Evolutionary conservation across 2,329 filamentous ascomycete species (phyloP), one percentile per base, ranked within the genome.

Genomic region (Colletotrichum karsti): DNA sequence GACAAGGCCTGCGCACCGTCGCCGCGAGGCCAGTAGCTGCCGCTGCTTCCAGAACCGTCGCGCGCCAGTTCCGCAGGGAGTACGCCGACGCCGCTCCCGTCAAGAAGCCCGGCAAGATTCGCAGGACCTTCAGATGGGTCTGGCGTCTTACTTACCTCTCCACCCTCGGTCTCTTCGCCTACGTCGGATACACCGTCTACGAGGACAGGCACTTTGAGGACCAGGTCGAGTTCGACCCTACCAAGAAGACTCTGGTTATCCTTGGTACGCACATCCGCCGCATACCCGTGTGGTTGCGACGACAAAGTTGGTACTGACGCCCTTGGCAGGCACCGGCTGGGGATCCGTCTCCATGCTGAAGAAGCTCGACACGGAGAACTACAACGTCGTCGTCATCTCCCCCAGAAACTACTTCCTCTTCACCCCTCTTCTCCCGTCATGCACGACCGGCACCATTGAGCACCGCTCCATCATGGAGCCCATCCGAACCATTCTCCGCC

Each of bases 381-480:
- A 98, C 90, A 98, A 99, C 81, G 95, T 98, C 81, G 83, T 98
- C 78, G 94, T 99, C 80, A 93, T 99, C 80, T 98, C 96, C 55
- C 96, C 96, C 61, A 93, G 96, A 79, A 99, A 99, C 85, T 99
- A 97, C 89, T 99, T 99, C 91, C 92, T 99, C 74, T 99, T 99
- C 88, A 99, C 96, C 30, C 96, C 96, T 69, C 90, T 99, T 67
- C 90, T 99, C 70, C 96, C 96, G 72, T 98, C 95, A 78, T 99
- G 96, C 84, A 98, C 96, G 58, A 98, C 95, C 73, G 96, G 96
- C 76, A 92, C 94, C 75, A 96, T 99, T 81, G 96, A 99, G 87
- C 96, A 98, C 86, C 94, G 96, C 80, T 98, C 95, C 78, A 99
- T 99, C 83, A 99, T 99, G 96, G 96, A 99, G 85, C 96, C 96